These are phyloP conservation scores for Alternaria panax DNA, from an alignment of 2,329 filamentous ascomycete genomes.

Conservation along the genomic window DNA sequence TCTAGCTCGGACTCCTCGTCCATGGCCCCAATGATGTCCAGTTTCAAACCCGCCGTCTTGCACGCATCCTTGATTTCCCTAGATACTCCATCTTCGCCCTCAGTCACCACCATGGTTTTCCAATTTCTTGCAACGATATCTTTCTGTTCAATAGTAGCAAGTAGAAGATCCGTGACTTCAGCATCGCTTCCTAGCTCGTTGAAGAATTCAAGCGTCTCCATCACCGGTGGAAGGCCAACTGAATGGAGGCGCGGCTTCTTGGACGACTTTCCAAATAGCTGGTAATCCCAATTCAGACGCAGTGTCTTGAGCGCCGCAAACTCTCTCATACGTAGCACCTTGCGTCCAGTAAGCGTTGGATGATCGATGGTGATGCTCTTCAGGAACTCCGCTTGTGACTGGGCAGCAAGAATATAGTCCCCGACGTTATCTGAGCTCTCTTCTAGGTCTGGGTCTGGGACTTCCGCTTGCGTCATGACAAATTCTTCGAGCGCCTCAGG, in stretches of 20 bases:
- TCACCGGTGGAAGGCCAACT: slow-evolving; percentile 38
- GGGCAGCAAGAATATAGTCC: slow-evolving; percentile 41
- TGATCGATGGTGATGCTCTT: slow-evolving; percentile 42
- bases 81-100: slow-evolving; percentile 34
- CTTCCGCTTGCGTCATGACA: slow-evolving; percentile 42
- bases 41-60: slow-evolving; percentile 25
- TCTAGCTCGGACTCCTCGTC: slow-evolving; percentile 14
- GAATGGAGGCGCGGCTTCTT: slow-evolving; percentile 43
- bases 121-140: slow-evolving; percentile 34
- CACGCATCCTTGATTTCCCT: slow-evolving; percentile 36
- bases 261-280: slow-evolving; percentile 43
- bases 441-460: slow-evolving; percentile 41
- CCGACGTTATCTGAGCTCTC: slow-evolving; percentile 43
- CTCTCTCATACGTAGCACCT: slow-evolving; percentile 39
- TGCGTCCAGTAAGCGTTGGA: slow-evolving; percentile 37
- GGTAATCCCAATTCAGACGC: slow-evolving; percentile 43
- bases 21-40: slow-evolving; percentile 60
- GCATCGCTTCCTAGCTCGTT: slow-evolving; percentile 43
- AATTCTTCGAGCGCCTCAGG: slow-evolving; percentile 43
- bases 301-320: slow-evolving; percentile 36
- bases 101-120: slow-evolving; percentile 36
- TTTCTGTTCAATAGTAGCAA: slow-evolving; percentile 38
- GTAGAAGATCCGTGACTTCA: slow-evolving; percentile 39
- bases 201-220: slow-evolving; percentile 42
- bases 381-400: slow-evolving; percentile 38